Evolutionary conservation across 768 basidiomycete genomes (phyloP), one percentile per base, ranked within the genome.

Genomic region (Tulasnella sp.): DNA sequence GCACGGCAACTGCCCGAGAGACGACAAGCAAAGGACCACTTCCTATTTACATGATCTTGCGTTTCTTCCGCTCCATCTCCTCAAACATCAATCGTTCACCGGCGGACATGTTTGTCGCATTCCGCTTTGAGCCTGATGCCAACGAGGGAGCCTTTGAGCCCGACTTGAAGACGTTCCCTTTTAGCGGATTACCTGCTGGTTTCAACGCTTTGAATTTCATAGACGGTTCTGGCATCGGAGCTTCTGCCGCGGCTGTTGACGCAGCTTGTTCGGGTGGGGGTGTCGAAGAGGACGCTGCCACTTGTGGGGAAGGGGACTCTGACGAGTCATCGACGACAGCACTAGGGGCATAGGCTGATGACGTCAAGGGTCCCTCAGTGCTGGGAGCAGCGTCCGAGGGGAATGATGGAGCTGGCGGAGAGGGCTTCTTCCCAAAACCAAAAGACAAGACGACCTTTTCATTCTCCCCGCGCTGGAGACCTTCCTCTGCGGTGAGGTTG

Each of bases 61-160:
- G 75, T 69, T 83, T 78, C 71, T 94, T 93, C 68, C 91, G 77
- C 70, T 91, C 90, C 72, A 88, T 87, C 27, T 96, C 92, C 74
- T 97, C 94, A 60, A 83, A 64, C 61, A 96, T 93, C 60, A 98
- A 71, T 63, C 79, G 76, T 70, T 97, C 93, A 15, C 87, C 87
- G 24, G 87, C 88, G 65, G 83, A 82, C 78, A 92, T 80, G 19
- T 78, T 74, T 51, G 80, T 73, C 10, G 78, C 79, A 42, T 83
- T 77, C 73, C 85, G 84, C 62, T 48, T 63, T 55, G 29, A 49
- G 49, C 52, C 62, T 4, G 68, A 66, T 0, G 64, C 34, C 49
- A 46, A 67, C 65, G 63, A 54, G 1, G 73, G 65, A 22, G 72
- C 49, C 4, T 70, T 60, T 9, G 74, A 64, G 12, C 75, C 71